These are phyloP conservation scores for Boletus rufocinnamomeus DNA, from an alignment of 768 basidiomycete genomes.

Conservation along the genomic window DNA sequence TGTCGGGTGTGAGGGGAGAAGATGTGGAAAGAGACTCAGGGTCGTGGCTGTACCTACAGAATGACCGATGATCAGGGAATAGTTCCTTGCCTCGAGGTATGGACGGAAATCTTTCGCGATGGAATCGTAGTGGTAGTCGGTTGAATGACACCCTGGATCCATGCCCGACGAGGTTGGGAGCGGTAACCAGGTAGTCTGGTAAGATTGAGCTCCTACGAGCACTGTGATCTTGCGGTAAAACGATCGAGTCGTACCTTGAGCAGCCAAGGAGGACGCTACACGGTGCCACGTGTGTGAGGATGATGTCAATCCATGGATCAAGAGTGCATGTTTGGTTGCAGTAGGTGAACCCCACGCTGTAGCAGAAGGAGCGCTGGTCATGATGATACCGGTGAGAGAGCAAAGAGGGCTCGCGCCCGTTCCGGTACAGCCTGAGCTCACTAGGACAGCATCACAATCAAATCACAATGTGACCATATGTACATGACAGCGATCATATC, in stretches of 20 bases:
- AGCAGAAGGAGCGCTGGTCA: constrained; percentile 22
- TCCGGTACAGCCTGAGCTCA: not conserved
- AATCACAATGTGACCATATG: too few species aligned
- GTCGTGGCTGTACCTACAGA: constrained; percentile 14
- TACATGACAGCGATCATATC: too few species aligned
- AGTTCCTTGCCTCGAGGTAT: constrained; percentile 16
- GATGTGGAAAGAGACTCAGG: constrained; percentile 12
- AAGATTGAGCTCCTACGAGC: not conserved
- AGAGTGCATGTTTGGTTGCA: constrained; percentile 26
- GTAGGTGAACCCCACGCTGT: constrained; percentile 26
- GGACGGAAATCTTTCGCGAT: constrained; percentile 22
- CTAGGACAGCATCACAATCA: too few species aligned
- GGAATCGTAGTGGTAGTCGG: constrained; percentile 15
- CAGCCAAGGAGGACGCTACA: constrained; percentile 18
- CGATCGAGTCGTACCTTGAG: constrained; percentile 13
- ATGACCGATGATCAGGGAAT: constrained; percentile 23
- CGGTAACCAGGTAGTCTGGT: constrained; percentile 26
- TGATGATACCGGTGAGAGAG: not conserved
- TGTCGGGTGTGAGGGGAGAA: constrained; percentile 11
- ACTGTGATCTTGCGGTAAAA: too few species aligned
- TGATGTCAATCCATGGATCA: constrained; percentile 30
- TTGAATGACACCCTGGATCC: constrained; percentile 8
- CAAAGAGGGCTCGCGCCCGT: not conserved
- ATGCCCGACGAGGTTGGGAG: constrained; percentile 28
- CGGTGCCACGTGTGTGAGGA: constrained; percentile 24